These are phyloP conservation scores for Talaromyces stipitatus DNA, from an alignment of 495 filamentous ascomycete species.

Conservation along the genomic window DNA sequence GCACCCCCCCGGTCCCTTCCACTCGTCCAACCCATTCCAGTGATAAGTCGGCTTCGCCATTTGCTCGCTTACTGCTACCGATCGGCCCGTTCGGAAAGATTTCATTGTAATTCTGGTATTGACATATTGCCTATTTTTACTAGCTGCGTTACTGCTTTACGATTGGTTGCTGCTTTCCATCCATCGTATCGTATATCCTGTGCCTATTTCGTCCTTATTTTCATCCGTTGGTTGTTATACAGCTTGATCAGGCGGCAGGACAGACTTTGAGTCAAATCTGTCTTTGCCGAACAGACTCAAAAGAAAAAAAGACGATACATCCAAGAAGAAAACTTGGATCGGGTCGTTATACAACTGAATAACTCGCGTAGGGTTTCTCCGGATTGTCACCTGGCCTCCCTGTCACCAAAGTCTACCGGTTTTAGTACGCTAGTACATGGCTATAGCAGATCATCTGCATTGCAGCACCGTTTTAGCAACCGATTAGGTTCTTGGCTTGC, in stretches of 20 bases:
- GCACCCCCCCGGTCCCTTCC: not conserved
- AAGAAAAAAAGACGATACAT: not conserved
- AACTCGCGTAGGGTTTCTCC: not conserved
- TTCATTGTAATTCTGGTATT: not conserved
- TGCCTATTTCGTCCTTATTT: not conserved
- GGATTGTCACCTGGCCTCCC: slow-evolving; percentile 10
- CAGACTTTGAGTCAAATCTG: not conserved
- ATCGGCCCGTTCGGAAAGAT: slow-evolving; percentile 6
- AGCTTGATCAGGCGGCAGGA: not conserved
- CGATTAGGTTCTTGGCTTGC: slow-evolving; percentile 3
- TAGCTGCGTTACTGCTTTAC: not conserved
- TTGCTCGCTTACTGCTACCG: not conserved
- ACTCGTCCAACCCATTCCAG: not conserved
- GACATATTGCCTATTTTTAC: not conserved
- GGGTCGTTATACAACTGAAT: not conserved
- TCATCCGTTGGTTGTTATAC: not conserved
- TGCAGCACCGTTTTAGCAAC: slow-evolving; percentile 14
- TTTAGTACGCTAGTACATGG: slow-evolving; percentile 19
- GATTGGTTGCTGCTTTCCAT: not conserved
- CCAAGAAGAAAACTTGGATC: not conserved
- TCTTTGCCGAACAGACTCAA: not conserved
- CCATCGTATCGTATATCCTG: not conserved
- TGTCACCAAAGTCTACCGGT: slow-evolving; percentile 6
- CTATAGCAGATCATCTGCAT: slow-evolving; percentile 52
- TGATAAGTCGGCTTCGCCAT: not conserved